A percentile compares a stretch with the other conserved stretches of the same genome.
These are phyloP conservation scores for Nicotiana noctiflora DNA, from an alignment of 257 asterid genomes.

Conservation along the genomic window DNA sequence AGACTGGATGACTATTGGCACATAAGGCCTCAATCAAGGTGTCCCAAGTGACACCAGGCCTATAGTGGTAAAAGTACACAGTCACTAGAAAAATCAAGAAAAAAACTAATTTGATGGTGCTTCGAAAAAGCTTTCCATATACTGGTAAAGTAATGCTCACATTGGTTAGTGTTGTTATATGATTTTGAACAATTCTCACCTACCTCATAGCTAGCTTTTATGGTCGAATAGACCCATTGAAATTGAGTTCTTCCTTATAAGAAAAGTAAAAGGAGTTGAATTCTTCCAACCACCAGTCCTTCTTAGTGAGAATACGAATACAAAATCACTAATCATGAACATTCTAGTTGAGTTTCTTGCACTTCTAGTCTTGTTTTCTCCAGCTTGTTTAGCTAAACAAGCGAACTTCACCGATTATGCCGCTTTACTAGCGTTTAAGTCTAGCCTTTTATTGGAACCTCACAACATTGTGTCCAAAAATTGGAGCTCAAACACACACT, in stretches of 20 bases:
- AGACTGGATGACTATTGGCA: too few species aligned
- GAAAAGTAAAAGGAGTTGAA: neutral
- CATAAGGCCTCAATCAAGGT: too few species aligned
- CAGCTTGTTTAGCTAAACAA: neutral
- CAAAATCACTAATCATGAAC: neutral
- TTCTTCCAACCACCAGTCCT: neutral
- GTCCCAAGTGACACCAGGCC: too few species aligned
- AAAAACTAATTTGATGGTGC: too few species aligned
- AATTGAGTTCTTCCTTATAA: neutral
- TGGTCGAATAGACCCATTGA: neutral
- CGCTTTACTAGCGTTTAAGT: constrained; percentile 34
- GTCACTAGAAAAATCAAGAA: too few species aligned
- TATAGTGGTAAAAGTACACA: too few species aligned
- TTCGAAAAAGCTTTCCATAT: too few species aligned
- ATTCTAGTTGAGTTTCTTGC: neutral
- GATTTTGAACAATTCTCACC: too few species aligned
- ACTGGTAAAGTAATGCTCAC: too few species aligned
- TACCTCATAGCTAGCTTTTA: too few species aligned
- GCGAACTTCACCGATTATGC: constrained; percentile 20
- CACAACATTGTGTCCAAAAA: constrained; percentile 20
- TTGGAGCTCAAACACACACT: constrained; percentile 31
- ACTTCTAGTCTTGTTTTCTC: neutral
- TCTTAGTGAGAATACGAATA: too few species aligned
- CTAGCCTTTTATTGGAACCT: constrained; percentile 10
- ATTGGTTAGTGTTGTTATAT: too few species aligned